Conservation (phyloP, 1,284 basidiomycete genomes). For the Trichosporon sp. region DNA sequence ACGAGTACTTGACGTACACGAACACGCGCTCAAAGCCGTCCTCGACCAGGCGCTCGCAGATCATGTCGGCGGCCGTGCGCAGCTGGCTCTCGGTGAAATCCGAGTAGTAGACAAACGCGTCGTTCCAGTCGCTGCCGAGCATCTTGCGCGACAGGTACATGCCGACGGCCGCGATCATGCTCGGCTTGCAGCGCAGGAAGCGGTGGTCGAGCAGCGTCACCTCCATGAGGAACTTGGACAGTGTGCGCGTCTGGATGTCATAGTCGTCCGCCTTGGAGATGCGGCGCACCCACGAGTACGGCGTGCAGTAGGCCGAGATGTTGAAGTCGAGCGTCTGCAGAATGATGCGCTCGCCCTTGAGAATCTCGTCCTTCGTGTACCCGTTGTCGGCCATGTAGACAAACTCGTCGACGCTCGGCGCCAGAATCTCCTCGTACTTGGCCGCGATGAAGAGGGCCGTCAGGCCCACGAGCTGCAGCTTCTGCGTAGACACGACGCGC, state of each 20-base stretch:
- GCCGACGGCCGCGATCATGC: constrained; percentile 90
- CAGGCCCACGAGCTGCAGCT: constrained; percentile 61
- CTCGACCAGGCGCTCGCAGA: constrained; percentile 79
- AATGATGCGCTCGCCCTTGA: constrained; percentile 96
- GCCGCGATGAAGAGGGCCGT: constrained; percentile 62
- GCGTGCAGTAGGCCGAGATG: constrained; percentile 95
- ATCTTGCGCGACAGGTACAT: constrained; percentile 94
- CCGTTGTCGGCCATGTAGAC: constrained; percentile 96
- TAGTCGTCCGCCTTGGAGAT: constrained; percentile 99
- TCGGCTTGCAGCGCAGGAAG: constrained; percentile 90
- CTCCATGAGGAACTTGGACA: constrained; percentile 97
- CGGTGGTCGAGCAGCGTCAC: constrained; percentile 88
- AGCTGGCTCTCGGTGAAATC: constrained; percentile 88
- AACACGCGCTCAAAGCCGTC: constrained; percentile 75
- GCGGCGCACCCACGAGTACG: constrained; percentile 97
- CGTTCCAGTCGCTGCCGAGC: constrained; percentile 88
- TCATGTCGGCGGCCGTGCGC: constrained; percentile 69
- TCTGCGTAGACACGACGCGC: constrained; percentile 58
- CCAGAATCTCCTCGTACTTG: constrained; percentile 63
- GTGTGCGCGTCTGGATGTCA: constrained; percentile 92
- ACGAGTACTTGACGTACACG: constrained; percentile 93
- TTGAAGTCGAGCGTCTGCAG: constrained; percentile 86
- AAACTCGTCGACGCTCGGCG: constrained; percentile 88
- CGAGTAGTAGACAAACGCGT: constrained; percentile 89
- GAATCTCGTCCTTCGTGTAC: constrained; percentile 88